phyloP scores from a whole-genome alignment of 1,139 yeast species.

The Magnusiomyces tetraspermus region DNA sequence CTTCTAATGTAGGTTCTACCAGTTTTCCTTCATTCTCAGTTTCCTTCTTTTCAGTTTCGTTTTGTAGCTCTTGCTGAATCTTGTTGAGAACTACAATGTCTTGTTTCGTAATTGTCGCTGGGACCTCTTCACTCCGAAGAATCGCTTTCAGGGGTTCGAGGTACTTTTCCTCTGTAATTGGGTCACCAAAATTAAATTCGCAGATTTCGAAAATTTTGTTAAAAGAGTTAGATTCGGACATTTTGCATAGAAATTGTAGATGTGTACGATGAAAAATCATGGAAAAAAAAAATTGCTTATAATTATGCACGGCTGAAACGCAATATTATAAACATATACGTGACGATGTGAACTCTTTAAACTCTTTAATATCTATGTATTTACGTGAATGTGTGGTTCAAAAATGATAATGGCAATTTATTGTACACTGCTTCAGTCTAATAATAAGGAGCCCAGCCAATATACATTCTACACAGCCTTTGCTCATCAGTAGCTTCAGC shows the following conservation, averaged over 20 bases:
- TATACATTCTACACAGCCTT: conserved; percentile 75
- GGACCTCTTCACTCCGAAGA: conserved; percentile 59
- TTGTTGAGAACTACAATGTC: not conserved
- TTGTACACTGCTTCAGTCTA: not conserved
- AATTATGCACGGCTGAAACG: not conserved
- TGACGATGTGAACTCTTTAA: too few species aligned
- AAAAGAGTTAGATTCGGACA: not conserved
- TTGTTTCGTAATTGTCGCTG: conserved; percentile 65
- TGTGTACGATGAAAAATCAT: too few species aligned
- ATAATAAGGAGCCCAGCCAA: conserved; percentile 82
- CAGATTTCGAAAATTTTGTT: conserved; percentile 54
- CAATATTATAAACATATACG: too few species aligned
- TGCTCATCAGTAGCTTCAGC: conserved; percentile 72
- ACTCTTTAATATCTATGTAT: too few species aligned
- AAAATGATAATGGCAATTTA: too few species aligned
- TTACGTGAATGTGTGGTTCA: too few species aligned
- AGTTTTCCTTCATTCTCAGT: conserved; percentile 21
- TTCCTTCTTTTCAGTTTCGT: conserved; percentile 27
- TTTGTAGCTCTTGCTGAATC: conserved; percentile 5
- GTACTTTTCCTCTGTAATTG: conserved; percentile 41
- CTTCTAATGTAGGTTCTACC: conserved; percentile 12
- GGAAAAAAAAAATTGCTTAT: too few species aligned
- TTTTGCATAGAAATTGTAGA: not conserved
- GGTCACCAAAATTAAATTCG: conserved; percentile 42
- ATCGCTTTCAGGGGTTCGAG: conserved; percentile 38